These are phyloP conservation scores for Nidula microcarpa DNA, from an alignment of 768 basidiomycete genomes.

Conservation along the genomic window DNA sequence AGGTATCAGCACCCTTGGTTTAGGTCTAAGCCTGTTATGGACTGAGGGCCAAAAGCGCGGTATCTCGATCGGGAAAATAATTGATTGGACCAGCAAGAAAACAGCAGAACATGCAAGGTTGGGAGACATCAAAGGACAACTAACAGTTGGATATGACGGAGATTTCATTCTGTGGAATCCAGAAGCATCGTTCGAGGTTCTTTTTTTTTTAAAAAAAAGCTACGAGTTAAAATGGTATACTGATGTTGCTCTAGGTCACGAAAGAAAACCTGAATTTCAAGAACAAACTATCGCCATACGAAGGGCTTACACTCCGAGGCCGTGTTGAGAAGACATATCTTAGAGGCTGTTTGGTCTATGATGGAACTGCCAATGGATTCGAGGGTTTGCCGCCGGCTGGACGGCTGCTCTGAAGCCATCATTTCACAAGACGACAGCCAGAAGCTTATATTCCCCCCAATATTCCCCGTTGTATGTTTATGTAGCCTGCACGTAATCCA, in stretches of 20 bases:
- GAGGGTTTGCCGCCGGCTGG: no score
- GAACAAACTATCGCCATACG: slow-evolving; percentile 91
- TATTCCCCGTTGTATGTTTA: no score
- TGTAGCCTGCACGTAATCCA: no score
- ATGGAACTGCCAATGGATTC: no score
- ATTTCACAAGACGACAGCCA: no score
- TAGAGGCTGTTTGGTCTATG: slow-evolving; percentile 15
- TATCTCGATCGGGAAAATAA: slow-evolving; percentile 53
- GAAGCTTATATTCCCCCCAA: no score
- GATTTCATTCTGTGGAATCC: slow-evolving; percentile 84
- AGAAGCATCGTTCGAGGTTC: slow-evolving; percentile 36
- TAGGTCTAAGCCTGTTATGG: slow-evolving; percentile 88
- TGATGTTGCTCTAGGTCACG: slow-evolving; percentile 50
- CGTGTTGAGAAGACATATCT: slow-evolving; percentile 76
- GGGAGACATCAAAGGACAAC: slow-evolving; percentile 61
- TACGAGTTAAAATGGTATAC: no score
- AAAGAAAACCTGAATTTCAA: slow-evolving; percentile 78
- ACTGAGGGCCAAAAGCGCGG: slow-evolving; percentile 70
- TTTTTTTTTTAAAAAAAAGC: slow-evolving; percentile 2
- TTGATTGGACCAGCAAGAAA: slow-evolving; percentile 71
- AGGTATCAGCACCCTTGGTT: slow-evolving; percentile 86
- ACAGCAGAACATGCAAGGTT: slow-evolving; percentile 84
- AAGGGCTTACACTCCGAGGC: slow-evolving; percentile 69
- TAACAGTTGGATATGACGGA: slow-evolving; percentile 75
- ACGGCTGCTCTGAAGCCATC: no score